Base-by-base conservation (phyloP, 305 asterid species). In the Solanum hybrid region DNA sequence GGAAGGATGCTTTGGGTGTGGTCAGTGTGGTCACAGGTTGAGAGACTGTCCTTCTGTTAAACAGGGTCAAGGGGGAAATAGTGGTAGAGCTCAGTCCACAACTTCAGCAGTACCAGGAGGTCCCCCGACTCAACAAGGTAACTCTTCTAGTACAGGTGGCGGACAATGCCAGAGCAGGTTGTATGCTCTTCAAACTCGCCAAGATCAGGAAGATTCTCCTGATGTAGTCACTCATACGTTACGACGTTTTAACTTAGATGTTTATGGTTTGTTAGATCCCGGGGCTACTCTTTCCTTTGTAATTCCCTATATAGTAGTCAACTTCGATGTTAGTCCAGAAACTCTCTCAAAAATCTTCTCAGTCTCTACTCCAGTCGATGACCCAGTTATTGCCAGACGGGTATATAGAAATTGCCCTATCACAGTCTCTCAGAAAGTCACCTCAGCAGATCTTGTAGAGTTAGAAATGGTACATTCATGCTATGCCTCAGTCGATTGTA, bases 321-420 rank as follows among this genome's bases (percentile, higher is more conserved):
- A 51, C n/a, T 51, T 51, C 9, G 65, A 15, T 15, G n/a, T 51
- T 5, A 51, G 65, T 51, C 65, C 9, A 51, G 65, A 51, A 51
- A 51, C n/a, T 15, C 65, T 51, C 65, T 51, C 65, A 51, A 15
- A 51, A 51, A 1, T 0, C 65, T 51, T 51, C n/a, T 15, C n/a
- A 51, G 3, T 45, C 65, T 45, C 65, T 45, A 45, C 22, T 45
- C 65, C 22, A 45, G n/a, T 51, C 8, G 65, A 15, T 51, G 65
- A 51, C 65, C 22, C 3, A 51, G 65, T 51, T 51, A 51, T 14
- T 51, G 65, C 22, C 0, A 51, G 65, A 51, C n/a, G 9, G 1
- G 65, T 51, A 15, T 51, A 51, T 0, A 51, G 0, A 5, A 51
- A 51, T 5, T 5, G 0, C 65, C n/a, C 65, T 51, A 0, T 51